phyloP scores from a whole-genome alignment of 139 green algal species.

The Nannochloris sp. region DNA sequence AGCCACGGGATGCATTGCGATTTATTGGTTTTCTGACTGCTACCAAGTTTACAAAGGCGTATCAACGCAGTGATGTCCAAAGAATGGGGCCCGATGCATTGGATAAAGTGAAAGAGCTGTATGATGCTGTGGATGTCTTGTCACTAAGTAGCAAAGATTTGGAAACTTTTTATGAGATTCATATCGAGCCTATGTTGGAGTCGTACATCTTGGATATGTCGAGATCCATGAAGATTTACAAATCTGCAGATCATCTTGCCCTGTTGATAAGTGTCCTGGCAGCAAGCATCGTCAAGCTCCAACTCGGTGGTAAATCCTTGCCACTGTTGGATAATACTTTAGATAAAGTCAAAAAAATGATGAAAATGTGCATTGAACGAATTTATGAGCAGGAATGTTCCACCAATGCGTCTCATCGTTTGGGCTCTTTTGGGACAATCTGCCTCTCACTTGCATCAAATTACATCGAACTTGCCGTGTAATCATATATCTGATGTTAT shows the following conservation, averaged over 20 bases:
- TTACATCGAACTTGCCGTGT: too few species aligned
- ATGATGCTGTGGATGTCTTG: background rate
- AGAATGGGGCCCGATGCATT: background rate
- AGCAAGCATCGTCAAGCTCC: background rate
- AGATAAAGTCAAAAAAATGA: slow-evolving; percentile 2
- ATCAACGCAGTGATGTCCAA: background rate
- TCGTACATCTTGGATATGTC: background rate
- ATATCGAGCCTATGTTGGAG: background rate
- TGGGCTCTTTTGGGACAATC: background rate
- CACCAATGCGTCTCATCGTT: background rate
- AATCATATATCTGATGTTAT: too few species aligned
- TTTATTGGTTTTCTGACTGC: slow-evolving; percentile 26
- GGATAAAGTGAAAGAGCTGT: background rate
- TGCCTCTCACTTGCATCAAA: too few species aligned
- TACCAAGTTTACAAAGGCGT: slow-evolving; percentile 4
- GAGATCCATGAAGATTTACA: slow-evolving; percentile 9
- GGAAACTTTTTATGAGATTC: background rate
- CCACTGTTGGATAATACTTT: background rate
- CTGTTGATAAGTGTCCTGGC: slow-evolving; percentile 15
- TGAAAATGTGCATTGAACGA: background rate
- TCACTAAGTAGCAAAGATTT: background rate
- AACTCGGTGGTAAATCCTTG: background rate
- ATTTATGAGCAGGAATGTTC: slow-evolving; percentile 1
- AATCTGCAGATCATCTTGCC: slow-evolving; percentile 11
- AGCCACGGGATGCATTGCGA: slow-evolving; percentile 23